Base-by-base conservation (phyloP, 2,329 filamentous ascomycete species). In the Botryosphaeria agaves region DNA sequence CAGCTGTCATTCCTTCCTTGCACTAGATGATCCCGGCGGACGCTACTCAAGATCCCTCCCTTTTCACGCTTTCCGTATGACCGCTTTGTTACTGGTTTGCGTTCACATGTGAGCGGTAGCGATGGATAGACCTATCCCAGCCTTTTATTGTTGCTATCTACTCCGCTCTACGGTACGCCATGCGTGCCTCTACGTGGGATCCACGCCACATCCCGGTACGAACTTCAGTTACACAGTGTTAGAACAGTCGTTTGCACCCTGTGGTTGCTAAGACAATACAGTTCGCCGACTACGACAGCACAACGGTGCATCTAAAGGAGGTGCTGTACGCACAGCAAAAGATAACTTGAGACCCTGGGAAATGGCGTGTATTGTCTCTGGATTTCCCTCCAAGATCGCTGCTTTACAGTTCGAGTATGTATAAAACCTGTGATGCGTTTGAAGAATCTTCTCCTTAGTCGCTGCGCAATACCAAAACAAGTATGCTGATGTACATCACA, bases 61-160 rank as follows among this genome's bases (percentile, higher is more conserved):
- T n/a, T n/a, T n/a, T n/a, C n/a, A n/a, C n/a, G n/a, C n/a, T n/a
- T n/a, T n/a, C n/a, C n/a, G n/a, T n/a, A n/a, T n/a, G n/a, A n/a
- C n/a, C n/a, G n/a, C n/a, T n/a, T n/a, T n/a, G n/a, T n/a, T n/a
- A n/a, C n/a, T n/a, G n/a, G n/a, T n/a, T n/a, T n/a, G n/a, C n/a
- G n/a, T 7, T 23, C 21, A 3, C 12, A 11, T 23, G 7, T 6
- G 14, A 3, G 14, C 19, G 8, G 46, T 41, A n/a, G 32, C 41
- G 44, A 36, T 49, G 47, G 41, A 73, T 64, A 57, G 56, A 38
- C 61, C 65, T 0, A 82, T 95, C 14, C 87, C 87, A 7, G 76
- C 85, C 1, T 76, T 94, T 39, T 95, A 95, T 49, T 83, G 81
- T 41, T 91, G 89, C 48, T 95, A 98, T 51, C 69, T 95, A 11